Evolutionary conservation across 768 basidiomycete species (phyloP), one percentile per base, ranked within the genome.

Genomic region (Xerocomellus amylosporus): DNA sequence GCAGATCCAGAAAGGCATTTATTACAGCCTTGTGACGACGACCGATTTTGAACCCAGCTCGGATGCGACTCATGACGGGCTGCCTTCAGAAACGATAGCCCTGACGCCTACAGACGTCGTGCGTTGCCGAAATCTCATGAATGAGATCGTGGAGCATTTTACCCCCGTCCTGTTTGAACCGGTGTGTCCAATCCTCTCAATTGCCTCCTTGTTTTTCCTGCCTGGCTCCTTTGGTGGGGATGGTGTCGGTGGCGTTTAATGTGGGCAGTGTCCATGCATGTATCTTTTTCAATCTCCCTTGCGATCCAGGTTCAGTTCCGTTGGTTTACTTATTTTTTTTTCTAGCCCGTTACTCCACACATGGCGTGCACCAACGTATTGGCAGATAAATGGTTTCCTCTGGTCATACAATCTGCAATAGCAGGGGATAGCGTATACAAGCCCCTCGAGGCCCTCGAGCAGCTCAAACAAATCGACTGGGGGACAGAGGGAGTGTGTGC

Each of bases 281-380:
- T 26, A 10, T 26, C 6, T 24, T 19, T 33, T 54, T 9, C 28
- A 1, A 10, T 17, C 5, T 15, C 22, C 3, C 7, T 37, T 40
- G 24, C 31, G 8, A 28, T 42, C 19, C 15, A 12, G 8, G 17
- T 14, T 54, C 46, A 37, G 26, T 39, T 42, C 22, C 40, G n/a
- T 43, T 53, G 24, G 55, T 40, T 5, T 9, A 13, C 15, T 38
- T 33, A 10, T 24, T 41, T 31, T 1, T n/a, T 22, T 33, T 46
- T 42, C 19, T 54, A 69, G 70, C 68, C 85, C 5, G 76, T 82
- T 7, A 83, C 84, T n/a, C 71, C 75, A 2, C 89, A 90, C 64
- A 88, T 88, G 86, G 71, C 71, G 5, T 90, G 89, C 69, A 89
- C 87, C 4, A 82, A 88, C 64, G 71, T 81, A 0, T 77, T 90